A percentile compares a stretch with the other conserved stretches of the same genome.
phyloP scores from a whole-genome alignment of 352 stramenopile genomes.

The Globisporangium spiculum region DNA sequence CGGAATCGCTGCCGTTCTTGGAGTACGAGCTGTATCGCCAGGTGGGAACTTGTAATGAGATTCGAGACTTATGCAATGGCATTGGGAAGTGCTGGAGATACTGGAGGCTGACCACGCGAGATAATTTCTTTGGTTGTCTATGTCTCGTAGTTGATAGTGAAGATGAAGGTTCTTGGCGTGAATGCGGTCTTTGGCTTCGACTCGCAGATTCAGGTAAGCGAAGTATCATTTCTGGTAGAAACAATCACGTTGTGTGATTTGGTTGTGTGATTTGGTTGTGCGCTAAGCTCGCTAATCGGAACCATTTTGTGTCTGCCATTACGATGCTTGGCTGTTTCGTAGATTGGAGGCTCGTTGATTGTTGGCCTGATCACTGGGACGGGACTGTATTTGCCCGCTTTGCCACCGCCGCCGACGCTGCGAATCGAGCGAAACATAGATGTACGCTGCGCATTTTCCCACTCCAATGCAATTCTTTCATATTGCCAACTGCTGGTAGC shows the following conservation, averaged over 20 bases:
- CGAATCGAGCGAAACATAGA: conserved; percentile 94
- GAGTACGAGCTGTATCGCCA: conserved; percentile 98
- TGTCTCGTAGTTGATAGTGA: conserved; percentile 63
- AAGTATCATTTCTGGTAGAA: too few species aligned
- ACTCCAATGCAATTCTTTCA: neutral
- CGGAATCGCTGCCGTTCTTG: conserved; percentile 96
- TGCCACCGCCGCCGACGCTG: conserved; percentile 91
- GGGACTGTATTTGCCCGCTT: conserved; percentile 91
- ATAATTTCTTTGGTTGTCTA: neutral
- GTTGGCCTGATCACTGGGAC: conserved; percentile 90
- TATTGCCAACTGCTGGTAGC: neutral
- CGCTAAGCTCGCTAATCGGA: neutral
- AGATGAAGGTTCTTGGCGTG: conserved; percentile 92
- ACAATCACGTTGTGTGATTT: too few species aligned
- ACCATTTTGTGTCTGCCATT: neutral
- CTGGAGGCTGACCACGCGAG: neutral
- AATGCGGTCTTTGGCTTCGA: conserved; percentile 96
- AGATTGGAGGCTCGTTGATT: conserved; percentile 86
- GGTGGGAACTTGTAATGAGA: conserved; percentile 32
- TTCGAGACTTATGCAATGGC: neutral
- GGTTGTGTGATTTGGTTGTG: neutral
- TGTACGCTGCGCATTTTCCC: conserved; percentile 32
- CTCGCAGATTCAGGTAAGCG: conserved; percentile 81
- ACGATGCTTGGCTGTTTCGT: neutral
- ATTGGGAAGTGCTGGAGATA: neutral